phyloP scores from a whole-genome alignment of 139 green algal species.

The Medakamo hakoo region DNA sequence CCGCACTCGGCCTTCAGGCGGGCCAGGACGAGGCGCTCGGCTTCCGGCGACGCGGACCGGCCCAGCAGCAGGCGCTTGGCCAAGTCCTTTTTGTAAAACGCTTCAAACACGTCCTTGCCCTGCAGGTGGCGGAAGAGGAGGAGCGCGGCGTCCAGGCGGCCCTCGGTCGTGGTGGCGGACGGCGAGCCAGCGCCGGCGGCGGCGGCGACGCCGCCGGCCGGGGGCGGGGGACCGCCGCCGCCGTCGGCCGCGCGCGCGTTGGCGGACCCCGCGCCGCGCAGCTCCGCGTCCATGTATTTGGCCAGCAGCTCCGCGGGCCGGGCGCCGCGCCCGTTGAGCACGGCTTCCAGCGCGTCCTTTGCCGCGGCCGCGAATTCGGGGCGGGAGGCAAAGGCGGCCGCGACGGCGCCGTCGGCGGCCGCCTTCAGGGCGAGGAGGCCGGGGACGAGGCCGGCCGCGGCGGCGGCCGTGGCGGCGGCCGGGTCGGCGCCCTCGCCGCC shows the following conservation, averaged over 20 bases:
- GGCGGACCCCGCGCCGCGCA: constrained; percentile 55
- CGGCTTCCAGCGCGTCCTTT: constrained; percentile 82
- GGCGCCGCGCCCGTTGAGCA: constrained; percentile 79
- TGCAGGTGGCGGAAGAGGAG: constrained; percentile 85
- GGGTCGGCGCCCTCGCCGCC: too few species aligned
- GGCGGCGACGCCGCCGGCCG: background rate
- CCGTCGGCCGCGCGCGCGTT: background rate
- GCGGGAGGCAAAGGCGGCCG: constrained; percentile 25
- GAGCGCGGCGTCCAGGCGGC: constrained; percentile 66
- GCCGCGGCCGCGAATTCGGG: constrained; percentile 52
- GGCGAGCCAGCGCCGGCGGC: too few species aligned
- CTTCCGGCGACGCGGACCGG: constrained; percentile 65
- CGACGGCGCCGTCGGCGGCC: constrained; percentile 43
- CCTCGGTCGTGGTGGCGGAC: constrained; percentile 81
- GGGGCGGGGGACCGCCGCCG: background rate
- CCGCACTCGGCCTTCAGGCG: constrained; percentile 97
- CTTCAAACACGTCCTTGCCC: constrained; percentile 99
- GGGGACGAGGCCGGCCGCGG: background rate
- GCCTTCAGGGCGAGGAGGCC: constrained; percentile 60
- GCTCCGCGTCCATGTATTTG: constrained; percentile 81
- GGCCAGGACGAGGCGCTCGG: constrained; percentile 85
- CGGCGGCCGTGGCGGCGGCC: too few species aligned
- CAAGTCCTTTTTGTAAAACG: constrained; percentile 99
- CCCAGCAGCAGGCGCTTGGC: constrained; percentile 88
- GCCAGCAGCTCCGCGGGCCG: constrained; percentile 87